Base-by-base conservation (phyloP, 2,329 filamentous ascomycete genomes). In the Phialophora macrospora region DNA sequence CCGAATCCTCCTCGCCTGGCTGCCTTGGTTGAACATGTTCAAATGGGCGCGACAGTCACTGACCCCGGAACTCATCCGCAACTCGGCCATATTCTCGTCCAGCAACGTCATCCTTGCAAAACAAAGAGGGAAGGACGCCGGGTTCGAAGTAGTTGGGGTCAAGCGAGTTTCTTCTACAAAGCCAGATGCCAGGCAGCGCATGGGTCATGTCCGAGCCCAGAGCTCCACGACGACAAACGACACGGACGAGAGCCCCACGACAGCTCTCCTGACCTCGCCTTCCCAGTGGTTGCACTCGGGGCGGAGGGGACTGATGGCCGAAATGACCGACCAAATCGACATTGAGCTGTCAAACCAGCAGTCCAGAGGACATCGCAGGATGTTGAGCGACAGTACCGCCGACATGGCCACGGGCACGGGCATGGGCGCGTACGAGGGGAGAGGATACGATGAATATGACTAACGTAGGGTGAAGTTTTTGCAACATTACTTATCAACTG, bases 1-100 rank as follows among this genome's bases (percentile, higher is more conserved):
- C 30, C 63, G 63, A 41, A 51, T 65, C 28, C 52, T 65, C 6
- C 51, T 65, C 8, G 63, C 63, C 26, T 65, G 63, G 63, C 58
- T 65, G n/a, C 63, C 63, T 12, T 65, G 63, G 63, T 44, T 65
- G 22, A 52, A 41, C 4, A 5, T 65, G 14, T 65, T 65, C 44
- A 52, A 65, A 20, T 65, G 49, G 38, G 60, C 49, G 30, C 55
- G 52, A 49, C 57, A 65, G 28, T 56, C 63, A 12, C 28, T 65
- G 17, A 41, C 38, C 38, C 38, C 38, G 14, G 38, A 41, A 14
- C 38, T 41, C 38, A 41, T 41, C 38, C 38, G 38, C 38, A 41
- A 41, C 38, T 41, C 38, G 14, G 38, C 38, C 38, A 17, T 41
- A 4, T 41, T 41, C 38, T 41, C 38, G 14, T 41, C 38, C 14